Percentiles rank a stretch among this genome's conserved stretches.
Evolutionary conservation across 129 eudicot species (phyloP).

Genomic region (Scalesia atractyloides): DNA sequence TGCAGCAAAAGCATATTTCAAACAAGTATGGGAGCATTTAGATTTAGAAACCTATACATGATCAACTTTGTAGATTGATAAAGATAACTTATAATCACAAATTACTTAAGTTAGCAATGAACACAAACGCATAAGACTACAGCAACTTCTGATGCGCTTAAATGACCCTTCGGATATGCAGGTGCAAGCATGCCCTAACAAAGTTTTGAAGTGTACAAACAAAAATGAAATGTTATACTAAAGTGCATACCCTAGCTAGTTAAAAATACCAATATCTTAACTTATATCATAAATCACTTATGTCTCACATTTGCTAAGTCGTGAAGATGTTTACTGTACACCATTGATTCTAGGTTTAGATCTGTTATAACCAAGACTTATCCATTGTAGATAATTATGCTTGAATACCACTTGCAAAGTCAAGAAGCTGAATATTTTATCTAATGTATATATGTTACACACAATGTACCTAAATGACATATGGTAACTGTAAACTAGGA

Average conservation of each 20-base stretch:
- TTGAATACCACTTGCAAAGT: background rate
- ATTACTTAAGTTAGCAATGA: background rate
- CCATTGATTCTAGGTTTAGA: conserved; percentile 12
- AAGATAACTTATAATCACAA: background rate
- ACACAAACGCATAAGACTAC: background rate
- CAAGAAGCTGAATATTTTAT: conserved; percentile 3
- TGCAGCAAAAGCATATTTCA: background rate
- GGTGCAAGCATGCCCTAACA: background rate
- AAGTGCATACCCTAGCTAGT: background rate
- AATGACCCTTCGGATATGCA: conserved; percentile 3
- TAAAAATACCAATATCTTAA: background rate
- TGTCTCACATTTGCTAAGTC: background rate
- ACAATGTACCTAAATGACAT: background rate
- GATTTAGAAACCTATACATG: background rate
- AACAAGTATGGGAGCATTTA: background rate
- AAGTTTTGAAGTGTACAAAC: background rate
- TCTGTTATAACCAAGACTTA: background rate
- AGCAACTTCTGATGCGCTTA: background rate
- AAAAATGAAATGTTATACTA: background rate
- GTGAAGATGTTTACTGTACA: background rate
- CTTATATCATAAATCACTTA: background rate
- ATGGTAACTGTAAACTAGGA: background rate
- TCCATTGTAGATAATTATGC: background rate
- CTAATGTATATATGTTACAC: background rate
- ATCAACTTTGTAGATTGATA: conserved; percentile 3